Evolutionary conservation across 2,329 filamentous ascomycete genomes (phyloP), one percentile per base, ranked within the genome.

Genomic region (Aureobasidium vineae): DNA sequence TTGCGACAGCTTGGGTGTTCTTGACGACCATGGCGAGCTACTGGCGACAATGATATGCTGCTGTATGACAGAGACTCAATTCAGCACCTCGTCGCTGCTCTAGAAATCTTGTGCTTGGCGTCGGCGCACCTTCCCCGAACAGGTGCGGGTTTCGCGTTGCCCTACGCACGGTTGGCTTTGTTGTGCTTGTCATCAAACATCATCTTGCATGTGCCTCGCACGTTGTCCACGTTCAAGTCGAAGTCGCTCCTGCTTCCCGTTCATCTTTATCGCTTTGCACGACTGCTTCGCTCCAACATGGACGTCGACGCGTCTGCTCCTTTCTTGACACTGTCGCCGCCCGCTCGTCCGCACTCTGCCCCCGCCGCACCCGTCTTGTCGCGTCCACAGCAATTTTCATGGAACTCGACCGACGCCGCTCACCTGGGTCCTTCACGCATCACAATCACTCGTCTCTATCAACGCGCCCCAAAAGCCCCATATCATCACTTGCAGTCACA

Each of bases 391-490:
- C 57, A 61, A 36, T 63, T 63, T 41, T 63, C 59, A 6, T 82
- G 80, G 80, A 70, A 77, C 70, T 72, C 77, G 63, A 71, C 75
- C 69, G 79, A 82, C 71, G 71, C 77, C 28, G 72, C 77, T 33
- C 74, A 75, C 67, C 75, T 82, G 67, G 74, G 77, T 47, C 79
- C 80, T 11, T 72, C 69, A 47, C 73, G 78, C 38, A 72, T 83
- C 5, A 75, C 78, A 19, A 69, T 81, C 33, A 71, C 77, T 16
- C 79, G 78, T 59, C 74, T 78, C 4, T 64, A 53, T 13, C 61
- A 64, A 54, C 61, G 61, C 61, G 47, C 49, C 10, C 36, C 61
- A 2, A 64, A 64, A 21, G 61, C 61, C 28, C 61, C 61, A 19
- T 64, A 54, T 26, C 61, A 64, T 16, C 61, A 54, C 26, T 7